Conservation (phyloP, 1,284 basidiomycete genomes). For the Paramarasmius palmivorus region DNA sequence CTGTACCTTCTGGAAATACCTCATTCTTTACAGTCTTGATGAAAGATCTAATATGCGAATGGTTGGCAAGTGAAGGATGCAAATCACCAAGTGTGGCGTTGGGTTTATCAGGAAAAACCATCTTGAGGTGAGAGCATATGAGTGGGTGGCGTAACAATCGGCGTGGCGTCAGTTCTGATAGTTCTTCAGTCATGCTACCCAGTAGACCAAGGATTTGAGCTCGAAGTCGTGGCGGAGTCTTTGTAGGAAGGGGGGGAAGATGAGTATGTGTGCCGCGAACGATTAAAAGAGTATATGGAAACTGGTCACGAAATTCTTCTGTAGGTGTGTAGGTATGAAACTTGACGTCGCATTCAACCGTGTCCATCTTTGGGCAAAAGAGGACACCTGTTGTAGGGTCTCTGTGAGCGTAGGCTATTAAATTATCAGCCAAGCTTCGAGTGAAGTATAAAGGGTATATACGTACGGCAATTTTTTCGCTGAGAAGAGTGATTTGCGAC, state of each 20-base stretch:
- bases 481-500: conserved; percentile 12
- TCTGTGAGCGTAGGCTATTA: conserved; percentile 17
- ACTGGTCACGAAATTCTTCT: conserved; percentile 10
- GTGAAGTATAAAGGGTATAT: not conserved
- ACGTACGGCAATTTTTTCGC: conserved; percentile 20
- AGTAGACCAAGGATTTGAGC: no score
- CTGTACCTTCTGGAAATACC: conserved; percentile 9
- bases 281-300: conserved; percentile 16
- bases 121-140: conserved; percentile 11
- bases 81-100: conserved; percentile 17
- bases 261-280: conserved; percentile 15
- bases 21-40: conserved; percentile 12
- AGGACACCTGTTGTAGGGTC: conserved; percentile 4
- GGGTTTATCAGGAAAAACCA: not conserved
- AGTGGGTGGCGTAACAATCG: conserved; percentile 20
- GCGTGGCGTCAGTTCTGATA: no score
- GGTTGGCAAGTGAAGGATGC: conserved; percentile 22
- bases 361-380: conserved; percentile 3
- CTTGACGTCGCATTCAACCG: conserved; percentile 10
- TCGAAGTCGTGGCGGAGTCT: no score
- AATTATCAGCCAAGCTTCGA: no score
- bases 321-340: conserved; percentile 16
- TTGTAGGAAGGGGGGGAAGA: conserved; percentile 16
- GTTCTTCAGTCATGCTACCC: no score
- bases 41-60: conserved; percentile 14